phyloP scores from a whole-genome alignment of 2,329 filamentous ascomycete species.

The Iodosphaeria phyllophila region DNA sequence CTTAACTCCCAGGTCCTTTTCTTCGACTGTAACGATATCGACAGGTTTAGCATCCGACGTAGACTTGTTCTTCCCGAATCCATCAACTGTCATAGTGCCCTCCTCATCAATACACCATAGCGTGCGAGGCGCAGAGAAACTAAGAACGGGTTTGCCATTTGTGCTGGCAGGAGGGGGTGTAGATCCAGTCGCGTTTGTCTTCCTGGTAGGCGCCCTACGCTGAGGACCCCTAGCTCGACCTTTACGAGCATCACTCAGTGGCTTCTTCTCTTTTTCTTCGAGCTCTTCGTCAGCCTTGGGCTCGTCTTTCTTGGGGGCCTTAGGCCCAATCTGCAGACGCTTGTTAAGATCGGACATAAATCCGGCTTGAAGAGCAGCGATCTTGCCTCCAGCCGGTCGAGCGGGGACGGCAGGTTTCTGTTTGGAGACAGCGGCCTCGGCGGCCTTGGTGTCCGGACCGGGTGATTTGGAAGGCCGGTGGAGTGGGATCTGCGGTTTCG shows the following conservation, averaged over 20 bases:
- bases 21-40: constrained; percentile 1
- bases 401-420: constrained; percentile 71
- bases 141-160: constrained; percentile 19
- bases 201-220: constrained; percentile 45
- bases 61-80: constrained; percentile 4
- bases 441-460: constrained; percentile 15
- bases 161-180: constrained; percentile 12
- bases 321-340: constrained; percentile 71
- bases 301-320: constrained; percentile 59
- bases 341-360: constrained; percentile 92
- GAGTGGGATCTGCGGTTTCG: constrained; percentile 41
- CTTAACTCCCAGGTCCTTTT: constrained; percentile 1
- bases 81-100: constrained; percentile 22
- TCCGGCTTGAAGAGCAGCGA: constrained; percentile 74
- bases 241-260: constrained; percentile 79
- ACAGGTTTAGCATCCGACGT: constrained; percentile 4
- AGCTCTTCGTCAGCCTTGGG: constrained; percentile 30
- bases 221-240: constrained; percentile 76
- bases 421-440: constrained; percentile 33
- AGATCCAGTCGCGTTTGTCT: constrained; percentile 17
- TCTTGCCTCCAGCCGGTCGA: constrained; percentile 65
- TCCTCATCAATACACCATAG: constrained; percentile 34
- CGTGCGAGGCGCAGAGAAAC: constrained; percentile 26
- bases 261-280: constrained; percentile 45
- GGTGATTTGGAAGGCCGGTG: constrained; percentile 26